A percentile compares a stretch with the other conserved stretches of the same genome.
phyloP scores from a whole-genome alignment of 116 monocot genomes.

The Phalaenopsis hybrid region DNA sequence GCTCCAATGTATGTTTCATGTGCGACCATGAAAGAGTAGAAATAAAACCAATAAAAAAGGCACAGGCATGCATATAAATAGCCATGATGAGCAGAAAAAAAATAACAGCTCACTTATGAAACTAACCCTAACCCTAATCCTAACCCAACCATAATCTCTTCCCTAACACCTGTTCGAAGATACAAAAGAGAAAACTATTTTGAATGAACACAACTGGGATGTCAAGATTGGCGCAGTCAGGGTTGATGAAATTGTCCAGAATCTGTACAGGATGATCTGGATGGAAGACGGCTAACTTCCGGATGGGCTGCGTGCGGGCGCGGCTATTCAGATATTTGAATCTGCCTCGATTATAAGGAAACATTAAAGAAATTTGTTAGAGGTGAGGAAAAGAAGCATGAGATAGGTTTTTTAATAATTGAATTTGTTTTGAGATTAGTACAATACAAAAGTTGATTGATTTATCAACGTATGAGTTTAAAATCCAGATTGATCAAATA shows the following conservation, averaged over 20 bases:
- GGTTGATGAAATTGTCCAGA: background rate
- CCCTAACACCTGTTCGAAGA: background rate
- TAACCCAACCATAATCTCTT: background rate
- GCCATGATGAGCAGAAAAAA: background rate
- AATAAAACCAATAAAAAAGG: background rate
- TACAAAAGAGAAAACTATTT: background rate
- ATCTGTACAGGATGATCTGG: background rate
- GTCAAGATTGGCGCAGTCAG: background rate
- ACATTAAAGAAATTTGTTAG: too few species aligned
- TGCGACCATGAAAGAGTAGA: background rate
- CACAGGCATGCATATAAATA: background rate
- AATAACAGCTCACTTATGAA: constrained; percentile 1
- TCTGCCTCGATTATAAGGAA: background rate
- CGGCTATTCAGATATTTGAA: constrained; percentile 4
- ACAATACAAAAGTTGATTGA: too few species aligned
- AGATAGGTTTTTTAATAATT: too few species aligned
- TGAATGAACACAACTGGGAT: background rate
- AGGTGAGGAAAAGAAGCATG: too few species aligned
- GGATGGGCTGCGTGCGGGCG: background rate
- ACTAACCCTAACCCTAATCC: background rate
- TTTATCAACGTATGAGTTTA: too few species aligned
- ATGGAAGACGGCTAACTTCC: background rate
- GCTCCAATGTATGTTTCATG: background rate
- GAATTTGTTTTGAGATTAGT: too few species aligned
- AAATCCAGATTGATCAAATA: too few species aligned